These are phyloP conservation scores for Naganishia albida DNA, from an alignment of 1,284 basidiomycete genomes.

Conservation along the genomic window DNA sequence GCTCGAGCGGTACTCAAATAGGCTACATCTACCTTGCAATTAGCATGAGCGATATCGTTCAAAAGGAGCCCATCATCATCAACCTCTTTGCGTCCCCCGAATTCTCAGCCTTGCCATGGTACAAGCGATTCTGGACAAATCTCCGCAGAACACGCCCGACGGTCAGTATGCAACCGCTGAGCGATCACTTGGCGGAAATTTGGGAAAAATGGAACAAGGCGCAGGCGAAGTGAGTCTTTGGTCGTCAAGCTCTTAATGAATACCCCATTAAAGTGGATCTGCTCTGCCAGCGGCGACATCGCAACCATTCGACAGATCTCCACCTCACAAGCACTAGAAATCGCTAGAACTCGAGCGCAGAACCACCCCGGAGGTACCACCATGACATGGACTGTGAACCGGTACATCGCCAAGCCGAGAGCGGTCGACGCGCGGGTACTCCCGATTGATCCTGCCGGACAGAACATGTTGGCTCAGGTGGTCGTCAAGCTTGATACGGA, in stretches of 20 bases:
- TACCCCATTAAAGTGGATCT: too few relatives aligned
- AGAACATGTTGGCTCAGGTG: slow-evolving; percentile 20
- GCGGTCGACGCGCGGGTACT: slow-evolving; percentile 23
- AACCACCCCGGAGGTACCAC: slow-evolving; percentile 17
- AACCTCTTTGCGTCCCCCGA: slow-evolving; percentile 15
- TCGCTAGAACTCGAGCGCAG: slow-evolving; percentile 19
- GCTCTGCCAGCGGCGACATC: slow-evolving; percentile 3
- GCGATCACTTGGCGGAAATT: slow-evolving; percentile 21
- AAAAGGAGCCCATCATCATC: slow-evolving; percentile 25
- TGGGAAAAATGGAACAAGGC: slow-evolving; percentile 29
- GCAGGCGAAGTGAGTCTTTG: slow-evolving; percentile 10
- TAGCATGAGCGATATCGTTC: slow-evolving; percentile 14
- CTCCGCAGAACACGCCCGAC: slow-evolving; percentile 14
- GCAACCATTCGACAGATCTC: slow-evolving; percentile 20
- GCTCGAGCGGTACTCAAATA: neutral
- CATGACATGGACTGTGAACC: slow-evolving; percentile 22
- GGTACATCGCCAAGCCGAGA: slow-evolving; percentile 17
- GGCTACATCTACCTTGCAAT: neutral
- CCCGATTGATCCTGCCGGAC: slow-evolving; percentile 13
- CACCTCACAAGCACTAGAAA: slow-evolving; percentile 16
- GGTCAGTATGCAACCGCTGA: slow-evolving; percentile 19
- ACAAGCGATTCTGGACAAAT: slow-evolving; percentile 9
- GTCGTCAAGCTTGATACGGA: slow-evolving; percentile 21
- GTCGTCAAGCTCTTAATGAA: too few relatives aligned
- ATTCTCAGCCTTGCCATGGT: slow-evolving; percentile 15